These are phyloP conservation scores for Geosmithia morbida DNA, from an alignment of 2,329 filamentous ascomycete genomes.

Conservation along the genomic window DNA sequence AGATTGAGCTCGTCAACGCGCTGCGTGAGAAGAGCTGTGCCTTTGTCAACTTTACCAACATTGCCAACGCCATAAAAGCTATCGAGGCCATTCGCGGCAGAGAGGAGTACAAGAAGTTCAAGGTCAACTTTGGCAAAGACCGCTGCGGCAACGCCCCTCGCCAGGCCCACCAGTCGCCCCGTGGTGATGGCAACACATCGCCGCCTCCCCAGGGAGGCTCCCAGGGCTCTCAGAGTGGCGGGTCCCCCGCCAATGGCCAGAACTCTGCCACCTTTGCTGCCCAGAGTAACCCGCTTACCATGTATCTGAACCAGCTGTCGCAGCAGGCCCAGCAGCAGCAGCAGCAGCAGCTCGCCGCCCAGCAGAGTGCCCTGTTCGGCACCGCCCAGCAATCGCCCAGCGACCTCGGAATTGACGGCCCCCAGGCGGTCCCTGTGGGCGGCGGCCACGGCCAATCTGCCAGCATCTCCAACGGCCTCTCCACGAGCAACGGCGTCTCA, in stretches of 20 bases:
- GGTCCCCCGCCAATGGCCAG: conserved; percentile 39
- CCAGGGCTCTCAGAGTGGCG: conserved; percentile 46
- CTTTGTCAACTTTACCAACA: conserved; percentile 99
- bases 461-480: conserved; percentile 50
- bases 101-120: conserved; percentile 96
- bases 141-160: conserved; percentile 92
- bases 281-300: conserved; percentile 76
- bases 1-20: conserved; percentile 95
- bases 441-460: conserved; percentile 51
- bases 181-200: conserved; percentile 42
- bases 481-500: conserved; percentile 33
- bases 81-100: conserved; percentile 91
- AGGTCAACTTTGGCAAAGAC: conserved; percentile 99
- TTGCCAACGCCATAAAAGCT: conserved; percentile 98
- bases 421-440: conserved; percentile 30
- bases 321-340: conserved; percentile 61
- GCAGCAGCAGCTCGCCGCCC: conserved; percentile 54
- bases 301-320: conserved; percentile 80
- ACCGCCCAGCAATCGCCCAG: conserved; percentile 47
- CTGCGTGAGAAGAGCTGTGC: conserved; percentile 97
- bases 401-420: conserved; percentile 42
- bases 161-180: conserved; percentile 64
- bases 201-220: conserved; percentile 37
- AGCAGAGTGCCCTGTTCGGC: conserved; percentile 72
- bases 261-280: conserved; percentile 63